Base-by-base conservation (phyloP, 805 yeast species). In the Pichia thaimueangensis region DNA sequence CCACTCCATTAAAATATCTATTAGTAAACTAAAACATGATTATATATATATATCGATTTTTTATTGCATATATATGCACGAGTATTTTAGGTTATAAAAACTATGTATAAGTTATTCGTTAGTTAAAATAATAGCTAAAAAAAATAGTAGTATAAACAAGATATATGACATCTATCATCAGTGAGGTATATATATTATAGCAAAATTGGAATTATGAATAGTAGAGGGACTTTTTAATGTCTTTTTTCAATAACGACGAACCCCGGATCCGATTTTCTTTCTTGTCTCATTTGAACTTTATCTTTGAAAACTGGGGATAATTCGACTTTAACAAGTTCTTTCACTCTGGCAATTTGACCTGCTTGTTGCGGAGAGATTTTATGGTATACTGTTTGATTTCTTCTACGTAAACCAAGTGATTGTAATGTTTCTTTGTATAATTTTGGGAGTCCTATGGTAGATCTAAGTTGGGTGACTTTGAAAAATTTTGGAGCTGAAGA, bases 311-410 rank as follows among this genome's bases (percentile, higher is more conserved):
- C 64, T 34, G 78, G 80, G 10, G 82, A 78, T 29, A 87, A 66
- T 52, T 87, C 91, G 23, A 91, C 93, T 37, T 75, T 76, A 8
- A 91, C 89, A 43, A 91, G 69, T 61, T 91, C 97, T 63, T 91
- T 91, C 35, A 91, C 86, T 45, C 73, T 69, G 25, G 86, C 77
- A 43, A 91, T 72, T 69, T 81, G 80, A 61, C 95, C 96, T 3
- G 97, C 96, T 46, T 82, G 75, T 27, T 82, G 76, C 13, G 94
- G 88, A 11, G 82, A 71, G 4, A 85, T 86, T 36, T 67, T 64
- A 55, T 80, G 89, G 63, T 82, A 89, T 3, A 78, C 80, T 2
- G 81, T 74, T 30, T 80, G 80, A 41, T 89, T 86, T 53, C 93
- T 78, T 54, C 72, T 78, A 41, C 71, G 74, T 41, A 91, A 74